A percentile compares a stretch with the other conserved stretches of the same genome.
Conservation (phyloP, 495 filamentous ascomycete species). For the Penicillium nucicola region DNA sequence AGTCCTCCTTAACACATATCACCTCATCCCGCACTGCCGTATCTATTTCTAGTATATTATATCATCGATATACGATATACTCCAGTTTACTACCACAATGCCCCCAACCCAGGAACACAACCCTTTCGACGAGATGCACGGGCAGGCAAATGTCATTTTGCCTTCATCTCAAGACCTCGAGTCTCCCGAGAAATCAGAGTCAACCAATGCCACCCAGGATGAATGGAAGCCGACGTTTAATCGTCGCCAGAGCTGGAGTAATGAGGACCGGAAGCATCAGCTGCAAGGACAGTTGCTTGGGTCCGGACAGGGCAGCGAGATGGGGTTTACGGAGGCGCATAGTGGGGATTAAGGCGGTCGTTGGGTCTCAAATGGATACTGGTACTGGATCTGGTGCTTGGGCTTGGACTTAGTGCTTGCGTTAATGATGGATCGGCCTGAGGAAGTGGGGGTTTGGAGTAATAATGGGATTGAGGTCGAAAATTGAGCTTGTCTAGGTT, state of each 20-base stretch:
- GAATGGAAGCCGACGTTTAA: slow-evolving; percentile 25
- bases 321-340: slow-evolving; percentile 28
- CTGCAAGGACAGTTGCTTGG: slow-evolving; percentile 29
- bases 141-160: too few species aligned
- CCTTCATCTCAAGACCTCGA: neutral
- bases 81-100: too few species aligned
- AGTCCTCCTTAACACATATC: too few species aligned
- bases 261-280: slow-evolving; percentile 34
- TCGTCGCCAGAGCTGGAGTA: slow-evolving; percentile 34
- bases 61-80: too few species aligned
- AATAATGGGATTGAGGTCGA: neutral
- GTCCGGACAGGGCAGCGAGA: slow-evolving; percentile 22
- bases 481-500: too few species aligned
- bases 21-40: too few species aligned
- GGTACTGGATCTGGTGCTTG: too few species aligned
- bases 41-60: too few species aligned
- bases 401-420: neutral
- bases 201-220: neutral
- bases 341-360: neutral
- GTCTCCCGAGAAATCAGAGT: neutral
- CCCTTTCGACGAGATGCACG: too few species aligned
- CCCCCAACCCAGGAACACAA: too few species aligned
- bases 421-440: neutral
- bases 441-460: neutral
- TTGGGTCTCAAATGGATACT: neutral